Evolutionary conservation across 805 yeast species (phyloP), one percentile per base, ranked within the genome.

Genomic region (Debaryomyces hansenii): DNA sequence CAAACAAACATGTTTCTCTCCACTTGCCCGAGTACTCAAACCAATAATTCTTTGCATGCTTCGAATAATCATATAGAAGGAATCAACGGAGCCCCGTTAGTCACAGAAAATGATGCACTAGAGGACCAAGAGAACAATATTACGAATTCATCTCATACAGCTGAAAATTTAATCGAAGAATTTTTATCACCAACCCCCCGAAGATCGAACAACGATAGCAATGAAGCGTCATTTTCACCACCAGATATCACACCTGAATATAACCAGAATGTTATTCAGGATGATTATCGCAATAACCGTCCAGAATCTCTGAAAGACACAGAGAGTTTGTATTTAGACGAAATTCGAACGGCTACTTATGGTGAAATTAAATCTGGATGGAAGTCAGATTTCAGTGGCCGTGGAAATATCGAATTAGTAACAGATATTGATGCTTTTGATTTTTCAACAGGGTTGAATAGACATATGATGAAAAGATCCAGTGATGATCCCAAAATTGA

Each of bases 361-460:
- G 97, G 97, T 9, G 96, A 88, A 50, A 66, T 90, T 59, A 88
- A 87, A 60, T 75, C 79, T 27, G 99, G 99, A 3, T 94, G 99
- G 99, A 94, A 94, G 63, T 82, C 94, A 1, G 99, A 94, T 65
- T 91, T 85, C 61, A 67, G 83, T 5, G 85, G 82, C 36, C 75
- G 76, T 38, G 99, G 99, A 4, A 75, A 80, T 45, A 84, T 91
- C 49, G 96, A 90, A 63, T 63, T 90, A 39, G 84, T 85, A 27
- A 89, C 87, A 0, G 89, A 87, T 37, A 78, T 87, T 34, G 76
- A 79, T 15, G 79, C 87, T 20, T 74, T 78, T 69, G 72, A 78
- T 43, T 67, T 85, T 41, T 72, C 84, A 8, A 80, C 90, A 0
- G 79, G 85, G 0, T 41, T 78, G 0, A 62, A 71, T 11, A 71